Base-by-base conservation (phyloP, 2,329 filamentous ascomycete species). In the Paradendryphiella salina region DNA sequence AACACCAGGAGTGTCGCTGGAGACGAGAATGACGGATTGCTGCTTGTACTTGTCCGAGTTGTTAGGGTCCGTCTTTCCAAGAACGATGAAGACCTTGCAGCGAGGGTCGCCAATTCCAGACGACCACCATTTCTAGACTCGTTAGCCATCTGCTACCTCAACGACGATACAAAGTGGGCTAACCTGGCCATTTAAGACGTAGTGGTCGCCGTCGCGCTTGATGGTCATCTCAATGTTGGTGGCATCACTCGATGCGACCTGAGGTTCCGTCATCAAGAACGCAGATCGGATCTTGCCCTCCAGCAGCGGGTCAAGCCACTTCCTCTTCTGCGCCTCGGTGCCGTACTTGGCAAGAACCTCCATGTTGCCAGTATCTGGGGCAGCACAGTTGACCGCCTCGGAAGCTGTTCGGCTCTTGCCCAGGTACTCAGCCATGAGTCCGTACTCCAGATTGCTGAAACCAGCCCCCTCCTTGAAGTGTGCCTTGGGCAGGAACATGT, bases 121-220 rank as follows among this genome's bases (percentile, higher is more conserved):
- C 21, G 90, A 96, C 94, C 94, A 99, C 94, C 94, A 99, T 90
- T 99, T 99, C 84, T 93, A n/a, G 79, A 60, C 92, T 75, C 73
- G 95, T 56, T 52, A 52, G 49, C 17, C 1, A 4, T 13, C 10
- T 13, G 9, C 1, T 8, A 6, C 0, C 28, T 14, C 3, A 7
- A 14, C 7, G 2, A 17, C 10, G 2, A 13, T 9, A 1, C 7
- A 18, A 21, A 7, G 28, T 10, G 11, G 10, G 33, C 82, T 52
- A 76, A 90, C 87, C 64, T 85, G 83, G 50, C 94, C 94, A 70
- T 97, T 96, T 46, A 99, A 81, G 14, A 97, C 85, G 70, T 94
- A 96, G 64, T 94, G 85, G 67, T 94, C 85, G 9, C 92, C 93
- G 60, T 96, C 90, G 50, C 83, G 85, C 60, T 79, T 82, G 71